Base-by-base conservation (phyloP, 2,329 filamentous ascomycete genomes). In the Leptosphaerulina australis region DNA sequence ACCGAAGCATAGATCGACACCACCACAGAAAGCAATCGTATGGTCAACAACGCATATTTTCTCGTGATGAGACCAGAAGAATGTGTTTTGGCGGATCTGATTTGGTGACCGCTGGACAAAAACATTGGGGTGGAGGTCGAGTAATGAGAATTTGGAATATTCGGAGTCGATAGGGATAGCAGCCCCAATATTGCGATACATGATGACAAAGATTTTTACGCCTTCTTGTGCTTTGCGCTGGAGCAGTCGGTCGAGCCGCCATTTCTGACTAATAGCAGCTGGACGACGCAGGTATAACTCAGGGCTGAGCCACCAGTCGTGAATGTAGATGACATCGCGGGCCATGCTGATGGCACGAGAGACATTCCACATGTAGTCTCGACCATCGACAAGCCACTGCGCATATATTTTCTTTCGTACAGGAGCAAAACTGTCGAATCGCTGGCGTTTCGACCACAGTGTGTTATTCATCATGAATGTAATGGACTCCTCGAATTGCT, bases 331-430 rank as follows among this genome's bases (percentile, higher is more conserved):
- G 55, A 97, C 93, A 76, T 97, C 94, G 65, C 90, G 90, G 7
- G 94, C 94, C 85, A 97, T 96, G 69, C 91, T 94, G 65, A 99
- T 95, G 10, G 94, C 94, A 58, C 93, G 85, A 9, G 93, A 97
- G 6, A 97, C 91, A 70, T 97, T 96, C 94, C 94, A 99, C 93
- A 97, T 97, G 78, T 97, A 95, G 71, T 99, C 94, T 60, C 94
- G 85, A 12, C 90, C 94, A 73, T 99, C 94, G 0, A 99, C 93
- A 7, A 99, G 83, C 92, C 93, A 97, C 67, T 97, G 91, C 2
- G 92, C 91, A 75, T 93, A 94, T 21, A 94, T 91, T 33, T 88
- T 88, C 36, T 84, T 85, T 52, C 94, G 84, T 1, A 97, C 88
- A 0, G 94, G 94, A 0, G 94, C 92, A 74, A 95, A 99, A 71